Evolutionary conservation across 129 eudicot species (phyloP), one percentile per base, ranked within the genome.

Genomic region (Arctium minus): DNA sequence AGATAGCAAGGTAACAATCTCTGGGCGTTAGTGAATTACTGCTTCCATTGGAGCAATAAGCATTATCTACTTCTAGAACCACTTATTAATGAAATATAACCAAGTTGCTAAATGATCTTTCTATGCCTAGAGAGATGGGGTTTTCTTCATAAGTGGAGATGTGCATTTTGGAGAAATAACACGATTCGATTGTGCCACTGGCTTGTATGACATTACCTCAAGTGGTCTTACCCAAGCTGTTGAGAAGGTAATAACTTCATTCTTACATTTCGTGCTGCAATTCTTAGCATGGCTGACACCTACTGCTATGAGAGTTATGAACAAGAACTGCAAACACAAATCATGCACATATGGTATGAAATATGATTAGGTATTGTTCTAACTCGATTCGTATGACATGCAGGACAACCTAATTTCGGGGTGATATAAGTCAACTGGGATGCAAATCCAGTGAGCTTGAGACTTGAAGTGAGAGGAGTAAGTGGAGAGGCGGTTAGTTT

Each of bases 141-240:
- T 92, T 29, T 76, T 92, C 79, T 92, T 92, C 85, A 83, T 92
- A 67, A 92, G 96, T 84, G 96, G 96, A 39, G 96, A 92, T 74
- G 96, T 92, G 73, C 96, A 92, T 82, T 92, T 86, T 82, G 96
- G 93, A 77, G 96, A 92, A 83, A 88, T 92, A 73, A 62, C 93
- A 6, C 83, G 93, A 29, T 88, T 84, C 70, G 92, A 92, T 76
- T 89, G 96, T 81, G 96, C 85, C 37, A 79, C 75, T 69, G 86
- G 85, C 38, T 27, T 89, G 60, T 92, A 92, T 86, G 96, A 92
- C 80, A 83, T 92, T 75, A 89, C 96, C 78, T 82, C 96, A n/a
- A 92, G 96, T 67, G 93, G 96, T 68, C 88, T 92, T 37, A 92
- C 93, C 12, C 93, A 89, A 81, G 89, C 93, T 78, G 91, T 92